A percentile compares a stretch with the other conserved stretches of the same genome.
Conservation (phyloP, 306 rosid species). For the Luffa aegyptiaca region DNA sequence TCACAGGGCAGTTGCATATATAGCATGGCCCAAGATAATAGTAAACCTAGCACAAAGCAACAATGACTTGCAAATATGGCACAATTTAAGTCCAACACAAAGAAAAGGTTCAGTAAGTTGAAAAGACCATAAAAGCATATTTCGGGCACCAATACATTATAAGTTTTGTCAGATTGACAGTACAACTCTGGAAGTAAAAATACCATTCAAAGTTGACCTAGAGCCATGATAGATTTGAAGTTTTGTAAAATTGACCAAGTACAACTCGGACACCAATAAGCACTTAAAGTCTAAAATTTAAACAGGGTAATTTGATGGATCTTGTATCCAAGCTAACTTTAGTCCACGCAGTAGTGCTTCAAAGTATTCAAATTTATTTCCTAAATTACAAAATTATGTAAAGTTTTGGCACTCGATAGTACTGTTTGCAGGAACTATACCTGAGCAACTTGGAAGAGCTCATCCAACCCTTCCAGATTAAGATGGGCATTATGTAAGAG, state of each 20-base stretch:
- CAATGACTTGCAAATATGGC: neutral
- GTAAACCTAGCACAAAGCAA: neutral
- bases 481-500: constrained; percentile 96
- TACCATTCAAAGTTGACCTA: neutral
- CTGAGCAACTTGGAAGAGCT: constrained; percentile 95
- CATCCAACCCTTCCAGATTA: constrained; percentile 79
- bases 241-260: neutral
- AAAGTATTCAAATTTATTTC: neutral
- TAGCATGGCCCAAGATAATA: neutral
- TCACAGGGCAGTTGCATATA: neutral
- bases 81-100: neutral
- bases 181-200: neutral
- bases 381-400: neutral
- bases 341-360: neutral
- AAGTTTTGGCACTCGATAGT: neutral
- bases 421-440: constrained; percentile 27
- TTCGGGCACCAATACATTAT: too few species aligned
- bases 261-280: neutral
- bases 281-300: neutral
- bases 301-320: neutral
- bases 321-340: neutral
- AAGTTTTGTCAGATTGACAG: too few species aligned
- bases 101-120: neutral
- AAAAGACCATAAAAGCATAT: neutral
- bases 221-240: neutral